Base-by-base conservation (phyloP, 441 rosid genomes). In the California macrophylla region DNA sequence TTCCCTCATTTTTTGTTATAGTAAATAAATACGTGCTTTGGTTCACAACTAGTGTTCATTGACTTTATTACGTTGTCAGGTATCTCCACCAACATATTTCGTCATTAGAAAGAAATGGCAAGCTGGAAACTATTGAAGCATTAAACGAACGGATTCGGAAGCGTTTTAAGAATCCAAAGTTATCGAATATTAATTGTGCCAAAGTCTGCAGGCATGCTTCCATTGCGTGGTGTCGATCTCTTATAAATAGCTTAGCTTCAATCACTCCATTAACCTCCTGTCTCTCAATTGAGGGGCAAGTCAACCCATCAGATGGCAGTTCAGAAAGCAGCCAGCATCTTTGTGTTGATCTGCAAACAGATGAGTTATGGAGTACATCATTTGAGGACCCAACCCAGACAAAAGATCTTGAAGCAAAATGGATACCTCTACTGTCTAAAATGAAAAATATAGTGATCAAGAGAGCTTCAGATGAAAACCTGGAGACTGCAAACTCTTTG, bases 121-220 rank as follows among this genome's bases (percentile, higher is more conserved):
- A 88, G 79, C 86, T 90, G 69, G 98, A 90, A 82, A 85, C 77
- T 9, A 83, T 95, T 74, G 99, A 90, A 81, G 87, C 86, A 66
- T 85, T 95, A 77, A 87, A 92, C 76, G 98, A 95, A 79, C 88
- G 83, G 86, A 79, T 95, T 45, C 84, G 95, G 69, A 95, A 90
- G 79, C 97, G 98, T 74, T 92, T 92, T 69, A 95, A 92, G 85
- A 95, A 86, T 80, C 96, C 95, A 3, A 92, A 92, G 84, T 73
- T 92, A 79, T 90, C 93, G 34, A 89, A 84, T 80, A 81, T 86
- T 75, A 84, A 83, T 61, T 88, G 96, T 52, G 93, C 90, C 21
- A 89, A 86, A 80, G 98, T 95, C 75, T 89, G 96, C 78, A 85
- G 84, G 77, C 96, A 89, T 84, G 97, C 97, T 72, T 92, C 99